phyloP scores from a whole-genome alignment of 129 eudicot genomes.

The Cynara cardunculus region DNA sequence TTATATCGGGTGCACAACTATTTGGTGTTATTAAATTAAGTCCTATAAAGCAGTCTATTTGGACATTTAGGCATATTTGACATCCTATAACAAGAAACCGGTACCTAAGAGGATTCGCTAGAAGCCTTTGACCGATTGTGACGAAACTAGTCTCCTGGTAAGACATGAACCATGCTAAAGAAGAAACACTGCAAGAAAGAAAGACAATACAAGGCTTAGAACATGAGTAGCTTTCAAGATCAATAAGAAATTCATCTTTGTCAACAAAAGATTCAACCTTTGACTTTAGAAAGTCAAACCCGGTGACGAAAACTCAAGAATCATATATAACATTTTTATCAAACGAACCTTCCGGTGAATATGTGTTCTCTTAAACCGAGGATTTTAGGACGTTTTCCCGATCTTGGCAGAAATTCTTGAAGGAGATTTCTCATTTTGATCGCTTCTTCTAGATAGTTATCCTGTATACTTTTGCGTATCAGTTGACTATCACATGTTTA shows the following conservation, averaged over 20 bases:
- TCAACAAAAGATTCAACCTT: background rate
- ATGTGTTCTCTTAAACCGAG: slow-evolving; percentile 95
- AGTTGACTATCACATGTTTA: background rate
- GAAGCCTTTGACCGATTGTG: slow-evolving; percentile 92
- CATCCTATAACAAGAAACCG: background rate
- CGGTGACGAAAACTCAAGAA: background rate
- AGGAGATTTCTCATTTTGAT: slow-evolving; percentile 84
- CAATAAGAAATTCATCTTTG: background rate
- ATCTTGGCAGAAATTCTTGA: slow-evolving; percentile 62
- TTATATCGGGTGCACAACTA: background rate
- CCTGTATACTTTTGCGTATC: slow-evolving; percentile 44
- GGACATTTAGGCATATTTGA: background rate
- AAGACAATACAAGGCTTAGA: background rate
- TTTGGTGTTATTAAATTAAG: background rate
- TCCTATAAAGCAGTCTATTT: background rate
- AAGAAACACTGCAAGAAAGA: slow-evolving; percentile 67
- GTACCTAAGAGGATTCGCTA: slow-evolving; percentile 96
- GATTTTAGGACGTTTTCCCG: slow-evolving; percentile 49
- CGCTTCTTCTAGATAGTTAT: slow-evolving; percentile 93
- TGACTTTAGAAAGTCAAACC: slow-evolving; percentile 24
- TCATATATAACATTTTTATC: background rate
- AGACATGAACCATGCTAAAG: slow-evolving; percentile 99
- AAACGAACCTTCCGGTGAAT: slow-evolving; percentile 89
- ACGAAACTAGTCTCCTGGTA: slow-evolving; percentile 97
- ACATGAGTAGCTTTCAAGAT: background rate